Evolutionary conservation across 176 grass and related monocot genomes (phyloP), one percentile per base, ranked within the genome.

Genomic region (Hordeum marinum): DNA sequence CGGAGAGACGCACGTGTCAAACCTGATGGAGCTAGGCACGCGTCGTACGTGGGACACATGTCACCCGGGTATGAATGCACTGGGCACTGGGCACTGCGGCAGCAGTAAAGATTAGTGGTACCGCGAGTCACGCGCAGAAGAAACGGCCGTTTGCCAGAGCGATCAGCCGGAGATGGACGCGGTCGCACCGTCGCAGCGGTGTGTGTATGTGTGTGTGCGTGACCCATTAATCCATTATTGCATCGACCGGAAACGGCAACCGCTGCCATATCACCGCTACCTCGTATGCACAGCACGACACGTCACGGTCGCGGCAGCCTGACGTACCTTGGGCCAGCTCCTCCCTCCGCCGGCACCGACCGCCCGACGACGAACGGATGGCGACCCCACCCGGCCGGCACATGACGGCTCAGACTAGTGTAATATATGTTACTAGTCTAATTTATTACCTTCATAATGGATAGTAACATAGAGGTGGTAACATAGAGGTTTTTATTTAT

Each of bases 281-380:
- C 80, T 90, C 74, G 64, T 24, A 84, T 80, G 46, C 27, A 17
- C 80, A 75, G 74, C 80, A 32, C 32, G 42, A 0, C 40, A 86
- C 64, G 74, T 83, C 88, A 90, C 63, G 34, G 65, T 73, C 78
- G 61, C 11, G 17, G 18, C 62, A 37, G 72, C 46, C 59, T 78
- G 79, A 87, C 72, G 86, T 59, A 50, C 29, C 1, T 29, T 29
- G 29, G 29, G 29, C 42, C 11, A 69, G 79, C 21, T 4, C 5
- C 4, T 37, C 50, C 52, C 1, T 2, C 0, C 8, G 1, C 11
- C 13, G 9, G 29, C 1, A 29, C 29, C 2, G n/a, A 36, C 72
- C 25, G 72, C 27, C 35, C 25, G 21, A 10, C 21, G 18, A 20
- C 14, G 15, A 7, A 29, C 5, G 58, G 68, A 55, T 4, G 7